These are phyloP conservation scores for Cudoniella acicularis DNA, from an alignment of 495 filamentous ascomycete species.

Conservation along the genomic window DNA sequence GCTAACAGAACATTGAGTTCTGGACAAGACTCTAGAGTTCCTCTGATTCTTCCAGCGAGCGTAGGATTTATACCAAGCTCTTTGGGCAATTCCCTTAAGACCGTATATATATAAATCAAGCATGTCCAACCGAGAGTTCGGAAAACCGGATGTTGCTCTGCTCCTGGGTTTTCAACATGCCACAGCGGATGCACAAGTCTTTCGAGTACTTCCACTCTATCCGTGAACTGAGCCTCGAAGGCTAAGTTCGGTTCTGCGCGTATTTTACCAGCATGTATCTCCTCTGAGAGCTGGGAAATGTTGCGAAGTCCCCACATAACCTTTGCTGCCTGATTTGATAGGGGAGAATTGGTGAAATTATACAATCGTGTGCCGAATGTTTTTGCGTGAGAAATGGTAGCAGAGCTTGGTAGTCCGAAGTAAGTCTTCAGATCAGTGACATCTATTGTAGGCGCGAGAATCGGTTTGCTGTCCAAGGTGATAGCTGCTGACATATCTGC, in stretches of 20 bases:
- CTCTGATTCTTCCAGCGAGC: conserved; percentile 10
- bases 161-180: conserved; percentile 10
- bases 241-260: conserved; percentile 1
- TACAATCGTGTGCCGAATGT: conserved; percentile 12
- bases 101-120: conserved; percentile 18
- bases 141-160: conserved; percentile 15
- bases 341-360: conserved; percentile 10
- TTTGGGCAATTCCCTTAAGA: conserved; percentile 14
- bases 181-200: conserved; percentile 12
- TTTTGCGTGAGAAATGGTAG: conserved; percentile 7
- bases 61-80: conserved; percentile 16
- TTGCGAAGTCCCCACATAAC: conserved; percentile 21
- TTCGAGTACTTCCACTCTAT: conserved; percentile 23
- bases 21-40: conserved; percentile 2
- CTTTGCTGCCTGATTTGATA: conserved; percentile 9
- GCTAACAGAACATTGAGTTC: conserved; percentile 21
- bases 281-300: conserved; percentile 8
- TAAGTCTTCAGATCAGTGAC: not conserved
- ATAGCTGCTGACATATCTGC: conserved; percentile 12
- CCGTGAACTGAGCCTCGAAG: conserved; percentile 15
- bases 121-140: conserved; percentile 14
- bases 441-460: conserved; percentile 6
- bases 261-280: conserved; percentile 6
- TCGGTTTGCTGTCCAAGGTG: conserved; percentile 3
- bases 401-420: conserved; percentile 12